Evolutionary conservation across 805 yeast species (phyloP).

Genomic region (Pichia kluyveri): DNA sequence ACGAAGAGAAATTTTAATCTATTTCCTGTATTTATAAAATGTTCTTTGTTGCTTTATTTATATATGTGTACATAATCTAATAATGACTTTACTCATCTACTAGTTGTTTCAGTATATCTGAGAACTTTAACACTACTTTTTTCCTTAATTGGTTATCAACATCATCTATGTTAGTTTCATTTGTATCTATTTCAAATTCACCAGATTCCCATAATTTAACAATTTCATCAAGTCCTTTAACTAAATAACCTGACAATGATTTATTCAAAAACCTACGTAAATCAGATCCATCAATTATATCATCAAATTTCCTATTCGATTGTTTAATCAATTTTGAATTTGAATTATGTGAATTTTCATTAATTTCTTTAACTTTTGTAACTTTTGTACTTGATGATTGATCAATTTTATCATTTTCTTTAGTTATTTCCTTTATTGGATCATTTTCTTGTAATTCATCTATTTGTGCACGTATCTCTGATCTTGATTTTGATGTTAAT

Average conservation of each 20-base stretch:
- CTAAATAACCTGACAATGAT: conserved; percentile 35
- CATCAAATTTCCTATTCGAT: conserved; percentile 19
- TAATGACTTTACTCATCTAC: background rate
- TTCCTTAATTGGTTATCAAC: background rate
- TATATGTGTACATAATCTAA: background rate
- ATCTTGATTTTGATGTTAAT: background rate
- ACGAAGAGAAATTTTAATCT: conserved; percentile 31
- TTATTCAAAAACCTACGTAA: conserved; percentile 41
- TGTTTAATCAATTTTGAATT: conserved; percentile 5
- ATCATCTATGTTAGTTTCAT: background rate
- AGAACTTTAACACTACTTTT: conserved; percentile 9
- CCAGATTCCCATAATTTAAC: conserved; percentile 18
- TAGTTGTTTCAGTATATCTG: conserved; percentile 7
- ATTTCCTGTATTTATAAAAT: background rate
- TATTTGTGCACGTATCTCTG: background rate
- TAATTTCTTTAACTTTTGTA: background rate
- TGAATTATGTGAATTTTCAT: background rate
- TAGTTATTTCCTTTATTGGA: background rate
- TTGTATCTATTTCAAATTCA: background rate
- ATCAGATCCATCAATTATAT: conserved; percentile 46
- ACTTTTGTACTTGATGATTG: background rate
- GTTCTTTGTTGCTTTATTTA: background rate
- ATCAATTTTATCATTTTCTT: background rate
- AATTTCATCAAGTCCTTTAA: conserved; percentile 32
- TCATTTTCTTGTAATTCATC: background rate